phyloP scores from a whole-genome alignment of 2,329 filamentous ascomycete genomes.

The Colletotrichum sp. region DNA sequence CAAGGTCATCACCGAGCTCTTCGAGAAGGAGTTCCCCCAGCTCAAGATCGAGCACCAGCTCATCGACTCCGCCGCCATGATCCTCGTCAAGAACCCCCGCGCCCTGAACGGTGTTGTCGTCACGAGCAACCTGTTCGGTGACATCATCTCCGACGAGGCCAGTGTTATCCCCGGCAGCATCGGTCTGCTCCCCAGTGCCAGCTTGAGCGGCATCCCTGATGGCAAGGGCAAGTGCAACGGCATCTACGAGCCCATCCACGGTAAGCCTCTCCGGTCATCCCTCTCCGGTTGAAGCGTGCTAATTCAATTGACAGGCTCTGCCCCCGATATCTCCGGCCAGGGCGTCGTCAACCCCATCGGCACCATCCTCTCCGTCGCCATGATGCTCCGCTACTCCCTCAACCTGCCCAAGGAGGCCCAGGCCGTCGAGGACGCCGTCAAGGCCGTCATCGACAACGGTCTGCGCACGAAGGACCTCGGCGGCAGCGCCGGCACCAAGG shows the following conservation, averaged over 20 bases:
- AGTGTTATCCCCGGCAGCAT: constrained; percentile 92
- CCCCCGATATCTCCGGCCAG: constrained; percentile 91
- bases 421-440: constrained; percentile 82
- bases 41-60: constrained; percentile 86
- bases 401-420: constrained; percentile 77
- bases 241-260: constrained; percentile 98
- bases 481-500: constrained; percentile 70
- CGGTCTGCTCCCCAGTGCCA: constrained; percentile 86
- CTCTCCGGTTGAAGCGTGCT: background rate
- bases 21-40: constrained; percentile 88
- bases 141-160: constrained; percentile 95
- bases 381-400: constrained; percentile 96
- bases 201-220: constrained; percentile 84
- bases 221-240: constrained; percentile 86
- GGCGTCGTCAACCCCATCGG: constrained; percentile 86
- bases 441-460: constrained; percentile 78
- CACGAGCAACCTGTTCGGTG: constrained; percentile 93
- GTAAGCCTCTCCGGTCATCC: constrained; percentile 47
- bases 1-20: constrained; percentile 83
- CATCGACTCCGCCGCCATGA: constrained; percentile 96
- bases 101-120: constrained; percentile 89
- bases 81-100: constrained; percentile 93
- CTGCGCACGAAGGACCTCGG: constrained; percentile 85
- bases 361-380: constrained; percentile 88
- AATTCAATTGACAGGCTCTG: constrained; percentile 65